phyloP scores from a whole-genome alignment of 495 filamentous ascomycete species.

The Trichodelitschia bisporula region DNA sequence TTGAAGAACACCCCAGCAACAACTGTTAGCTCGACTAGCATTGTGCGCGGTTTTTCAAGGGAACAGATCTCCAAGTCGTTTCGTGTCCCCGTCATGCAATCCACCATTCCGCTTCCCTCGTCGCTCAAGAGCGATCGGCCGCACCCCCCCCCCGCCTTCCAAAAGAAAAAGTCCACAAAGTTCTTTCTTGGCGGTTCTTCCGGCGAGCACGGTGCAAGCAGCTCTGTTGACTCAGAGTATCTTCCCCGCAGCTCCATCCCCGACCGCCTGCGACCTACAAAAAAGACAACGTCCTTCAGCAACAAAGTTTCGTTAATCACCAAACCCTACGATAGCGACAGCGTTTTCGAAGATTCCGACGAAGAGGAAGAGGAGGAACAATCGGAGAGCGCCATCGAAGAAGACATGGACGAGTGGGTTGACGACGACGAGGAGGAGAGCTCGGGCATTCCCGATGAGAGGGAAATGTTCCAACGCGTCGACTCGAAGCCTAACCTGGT shows the following conservation, averaged over 20 bases:
- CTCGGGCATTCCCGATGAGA: slow-evolving; percentile 56
- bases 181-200: slow-evolving; percentile 69
- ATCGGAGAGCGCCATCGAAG: slow-evolving; percentile 20
- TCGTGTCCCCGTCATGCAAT: slow-evolving; percentile 22
- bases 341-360: slow-evolving; percentile 47
- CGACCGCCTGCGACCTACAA: too few relatives aligned
- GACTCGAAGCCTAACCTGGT: slow-evolving; percentile 70
- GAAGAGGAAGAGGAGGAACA: slow-evolving; percentile 25
- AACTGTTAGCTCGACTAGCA: slow-evolving; percentile 38
- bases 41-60: slow-evolving; percentile 74
- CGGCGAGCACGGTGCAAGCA: slow-evolving; percentile 57
- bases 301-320: slow-evolving; percentile 50
- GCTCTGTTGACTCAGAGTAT: too few relatives aligned
- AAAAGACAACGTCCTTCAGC: slow-evolving; percentile 67
- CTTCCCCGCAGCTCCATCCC: slow-evolving; percentile 31
- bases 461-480: slow-evolving; percentile 62
- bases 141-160: slow-evolving; percentile 2
- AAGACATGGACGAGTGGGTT: slow-evolving; percentile 80
- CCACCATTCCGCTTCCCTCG: slow-evolving; percentile 24
- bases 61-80: slow-evolving; percentile 49
- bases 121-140: background rate
- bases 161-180: slow-evolving; percentile 37
- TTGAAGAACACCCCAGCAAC: slow-evolving; percentile 16
- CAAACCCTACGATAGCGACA: slow-evolving; percentile 36
- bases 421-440: slow-evolving; percentile 78